phyloP scores from a whole-genome alignment of 2,329 filamentous ascomycete genomes.

The Pseudogymnoascus sp. region DNA sequence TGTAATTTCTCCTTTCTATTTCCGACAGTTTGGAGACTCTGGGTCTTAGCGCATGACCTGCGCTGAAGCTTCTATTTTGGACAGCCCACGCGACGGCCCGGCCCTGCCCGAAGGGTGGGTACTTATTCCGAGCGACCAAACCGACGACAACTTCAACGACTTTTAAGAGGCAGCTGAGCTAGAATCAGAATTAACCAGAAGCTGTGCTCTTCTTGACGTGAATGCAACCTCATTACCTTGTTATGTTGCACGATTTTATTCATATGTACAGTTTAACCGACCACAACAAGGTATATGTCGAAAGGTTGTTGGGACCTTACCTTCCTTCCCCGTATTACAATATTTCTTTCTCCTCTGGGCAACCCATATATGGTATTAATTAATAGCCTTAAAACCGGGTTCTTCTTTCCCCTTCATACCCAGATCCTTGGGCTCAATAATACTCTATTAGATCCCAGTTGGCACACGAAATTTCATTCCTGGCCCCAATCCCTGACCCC shows the following conservation, averaged over 20 bases:
- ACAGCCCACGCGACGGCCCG: neutral
- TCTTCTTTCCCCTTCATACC: neutral
- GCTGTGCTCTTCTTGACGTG: neutral
- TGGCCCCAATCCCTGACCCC: neutral
- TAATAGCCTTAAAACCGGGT: neutral
- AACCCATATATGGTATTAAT: neutral
- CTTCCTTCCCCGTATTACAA: neutral
- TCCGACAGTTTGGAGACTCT: neutral
- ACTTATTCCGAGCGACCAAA: neutral
- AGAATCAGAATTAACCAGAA: neutral
- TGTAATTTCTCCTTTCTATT: neutral
- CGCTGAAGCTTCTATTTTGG: slow-evolving; percentile 2
- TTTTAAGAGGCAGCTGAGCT: neutral
- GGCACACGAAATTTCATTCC: neutral
- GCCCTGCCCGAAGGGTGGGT: neutral
- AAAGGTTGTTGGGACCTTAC: neutral
- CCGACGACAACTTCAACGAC: neutral
- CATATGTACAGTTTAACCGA: neutral
- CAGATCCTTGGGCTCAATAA: neutral
- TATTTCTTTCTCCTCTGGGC: neutral
- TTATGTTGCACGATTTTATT: neutral
- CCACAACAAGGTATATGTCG: neutral
- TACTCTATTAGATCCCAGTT: neutral
- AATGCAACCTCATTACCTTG: neutral
- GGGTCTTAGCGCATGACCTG: neutral